A percentile compares a stretch with the other conserved stretches of the same genome.
phyloP scores from a whole-genome alignment of 176 grass and related monocot species.

The Aechmea fasciata region DNA sequence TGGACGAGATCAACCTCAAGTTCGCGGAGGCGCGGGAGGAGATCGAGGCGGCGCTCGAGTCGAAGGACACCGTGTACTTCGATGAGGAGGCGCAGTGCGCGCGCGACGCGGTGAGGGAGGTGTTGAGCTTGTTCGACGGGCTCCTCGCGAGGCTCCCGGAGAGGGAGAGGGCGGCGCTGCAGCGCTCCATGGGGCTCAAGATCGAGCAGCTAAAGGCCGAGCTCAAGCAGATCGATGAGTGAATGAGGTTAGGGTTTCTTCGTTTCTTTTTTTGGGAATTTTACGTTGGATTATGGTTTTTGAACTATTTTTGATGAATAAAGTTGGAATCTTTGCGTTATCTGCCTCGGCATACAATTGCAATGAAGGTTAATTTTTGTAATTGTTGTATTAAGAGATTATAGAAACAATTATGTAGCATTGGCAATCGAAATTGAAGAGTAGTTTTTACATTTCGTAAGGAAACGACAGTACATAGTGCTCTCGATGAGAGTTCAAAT shows the following conservation, averaged over 20 bases:
- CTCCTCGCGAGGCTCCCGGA: slow-evolving; percentile 64
- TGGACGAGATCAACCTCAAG: slow-evolving; percentile 90
- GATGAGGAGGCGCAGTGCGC: slow-evolving; percentile 83
- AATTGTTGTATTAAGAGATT: neutral
- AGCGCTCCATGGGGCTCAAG: slow-evolving; percentile 94
- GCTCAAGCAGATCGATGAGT: slow-evolving; percentile 81
- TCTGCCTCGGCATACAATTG: neutral
- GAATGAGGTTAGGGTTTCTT: slow-evolving; percentile 7
- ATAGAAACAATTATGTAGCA: neutral
- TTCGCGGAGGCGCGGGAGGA: slow-evolving; percentile 95
- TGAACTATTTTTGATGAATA: slow-evolving; percentile 5
- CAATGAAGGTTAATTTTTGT: neutral
- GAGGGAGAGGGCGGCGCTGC: slow-evolving; percentile 46
- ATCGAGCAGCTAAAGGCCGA: slow-evolving; percentile 98
- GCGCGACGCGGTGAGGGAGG: slow-evolving; percentile 53
- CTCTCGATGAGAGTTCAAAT: too few relatives aligned
- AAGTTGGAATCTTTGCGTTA: neutral
- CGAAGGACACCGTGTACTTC: slow-evolving; percentile 94
- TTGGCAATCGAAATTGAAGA: too few relatives aligned
- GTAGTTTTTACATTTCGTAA: too few relatives aligned
- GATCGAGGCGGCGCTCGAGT: slow-evolving; percentile 90
- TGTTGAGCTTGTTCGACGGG: slow-evolving; percentile 49
- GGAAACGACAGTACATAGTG: too few relatives aligned
- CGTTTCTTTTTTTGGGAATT: neutral
- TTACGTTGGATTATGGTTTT: neutral